Percentiles rank a stretch among this genome's conserved stretches.
Conservation (phyloP, 768 basidiomycete species). For the Exidia glandulosa region DNA sequence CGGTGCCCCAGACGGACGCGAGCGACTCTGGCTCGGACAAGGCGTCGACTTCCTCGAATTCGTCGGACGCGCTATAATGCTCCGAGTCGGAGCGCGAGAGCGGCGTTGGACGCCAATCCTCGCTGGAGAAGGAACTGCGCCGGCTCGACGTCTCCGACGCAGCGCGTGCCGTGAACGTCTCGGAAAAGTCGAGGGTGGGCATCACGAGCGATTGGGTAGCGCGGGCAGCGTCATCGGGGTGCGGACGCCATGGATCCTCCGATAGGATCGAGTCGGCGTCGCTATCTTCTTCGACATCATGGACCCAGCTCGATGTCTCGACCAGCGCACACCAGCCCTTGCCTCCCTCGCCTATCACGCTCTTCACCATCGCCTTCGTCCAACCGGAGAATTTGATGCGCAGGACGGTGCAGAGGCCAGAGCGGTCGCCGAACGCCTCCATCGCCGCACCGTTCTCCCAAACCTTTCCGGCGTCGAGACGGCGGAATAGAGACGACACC, state of each 20-base stretch:
- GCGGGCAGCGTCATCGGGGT: constrained; percentile 4
- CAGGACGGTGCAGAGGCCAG: constrained; percentile 53
- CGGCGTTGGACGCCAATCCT: too few relatives aligned
- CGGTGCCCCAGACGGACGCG: neutral
- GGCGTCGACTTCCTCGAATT: neutral
- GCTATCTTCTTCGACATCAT: constrained; percentile 14
- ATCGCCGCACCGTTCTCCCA: constrained; percentile 55
- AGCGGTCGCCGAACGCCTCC: constrained; percentile 46
- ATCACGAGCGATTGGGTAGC: constrained; percentile 57
- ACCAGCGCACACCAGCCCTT: constrained; percentile 68
- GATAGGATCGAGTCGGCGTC: constrained; percentile 18
- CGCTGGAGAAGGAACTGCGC: neutral
- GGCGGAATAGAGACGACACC: constrained; percentile 56
- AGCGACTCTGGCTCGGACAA: neutral
- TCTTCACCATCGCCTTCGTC: constrained; percentile 51
- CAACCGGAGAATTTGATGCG: constrained; percentile 67
- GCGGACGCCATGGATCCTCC: constrained; percentile 17
- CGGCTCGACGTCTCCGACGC: neutral
- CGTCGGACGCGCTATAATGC: neutral
- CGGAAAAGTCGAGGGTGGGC: constrained; percentile 68
- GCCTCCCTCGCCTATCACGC: constrained; percentile 59
- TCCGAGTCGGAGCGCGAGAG: too few relatives aligned
- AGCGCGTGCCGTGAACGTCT: constrained; percentile 21
- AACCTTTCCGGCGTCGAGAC: constrained; percentile 57
- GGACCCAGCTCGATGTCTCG: constrained; percentile 26